Conservation (phyloP, 2,329 filamentous ascomycete species). For the Xylaria sp. region DNA sequence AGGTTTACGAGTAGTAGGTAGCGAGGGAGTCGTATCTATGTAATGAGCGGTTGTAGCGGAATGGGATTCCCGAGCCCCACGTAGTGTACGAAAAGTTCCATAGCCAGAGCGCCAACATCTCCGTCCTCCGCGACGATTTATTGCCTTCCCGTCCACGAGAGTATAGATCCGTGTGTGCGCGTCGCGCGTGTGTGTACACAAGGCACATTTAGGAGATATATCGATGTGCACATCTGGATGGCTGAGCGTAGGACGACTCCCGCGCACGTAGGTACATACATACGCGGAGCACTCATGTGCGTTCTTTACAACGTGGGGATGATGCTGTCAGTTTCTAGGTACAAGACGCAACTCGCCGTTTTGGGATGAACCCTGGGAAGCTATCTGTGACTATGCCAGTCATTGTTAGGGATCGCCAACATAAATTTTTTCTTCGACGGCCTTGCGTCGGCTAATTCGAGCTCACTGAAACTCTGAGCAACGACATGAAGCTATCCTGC, state of each 20-base stretch:
- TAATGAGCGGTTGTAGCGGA: constrained; percentile 19
- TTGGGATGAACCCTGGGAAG: constrained; percentile 25
- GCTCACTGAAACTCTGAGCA: neutral
- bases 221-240: neutral
- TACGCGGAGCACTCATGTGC: constrained; percentile 4
- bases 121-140: neutral
- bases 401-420: constrained; percentile 25
- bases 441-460: neutral
- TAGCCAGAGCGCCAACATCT: neutral
- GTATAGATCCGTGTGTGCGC: neutral
- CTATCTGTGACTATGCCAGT: constrained; percentile 28
- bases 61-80: constrained; percentile 22
- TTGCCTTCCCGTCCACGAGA: constrained; percentile 3
- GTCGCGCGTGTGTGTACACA: neutral
- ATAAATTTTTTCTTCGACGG: constrained; percentile 4
- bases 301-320: constrained; percentile 23
- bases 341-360: constrained; percentile 27
- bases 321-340: constrained; percentile 20
- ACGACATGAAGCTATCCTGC: neutral
- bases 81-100: constrained; percentile 1
- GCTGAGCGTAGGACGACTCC: neutral
- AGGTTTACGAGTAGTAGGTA: too few relatives aligned
- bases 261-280: neutral
- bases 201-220: too few relatives aligned
- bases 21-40: constrained; percentile 17